A percentile compares a stretch with the other conserved stretches of the same genome.
Evolutionary conservation across 345 rosid genomes (phyloP).

Genomic region (Hibiscus tridactylites): DNA sequence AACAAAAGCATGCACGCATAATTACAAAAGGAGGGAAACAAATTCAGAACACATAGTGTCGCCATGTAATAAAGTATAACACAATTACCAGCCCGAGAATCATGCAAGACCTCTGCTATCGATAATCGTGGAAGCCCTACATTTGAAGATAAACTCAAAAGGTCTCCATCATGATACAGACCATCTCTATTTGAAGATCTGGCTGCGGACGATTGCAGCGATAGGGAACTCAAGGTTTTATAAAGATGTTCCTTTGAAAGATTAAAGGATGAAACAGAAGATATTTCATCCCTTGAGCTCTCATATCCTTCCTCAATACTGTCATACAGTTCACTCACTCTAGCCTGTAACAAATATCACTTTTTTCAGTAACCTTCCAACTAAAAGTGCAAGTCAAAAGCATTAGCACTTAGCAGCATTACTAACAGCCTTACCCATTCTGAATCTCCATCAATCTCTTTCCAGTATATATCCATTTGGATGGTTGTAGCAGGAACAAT

Average conservation of each 20-base stretch:
- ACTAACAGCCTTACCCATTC: slow-evolving; percentile 69
- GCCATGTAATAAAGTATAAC: slow-evolving; percentile 5
- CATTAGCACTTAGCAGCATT: slow-evolving; percentile 18
- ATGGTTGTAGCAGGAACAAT: slow-evolving; percentile 68
- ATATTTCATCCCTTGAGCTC: slow-evolving; percentile 86
- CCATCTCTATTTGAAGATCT: slow-evolving; percentile 60
- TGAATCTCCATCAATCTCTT: slow-evolving; percentile 90
- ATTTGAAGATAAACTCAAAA: slow-evolving; percentile 54
- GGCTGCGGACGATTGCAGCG: slow-evolving; percentile 58
- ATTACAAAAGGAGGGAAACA: neutral
- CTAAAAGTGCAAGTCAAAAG: slow-evolving; percentile 2
- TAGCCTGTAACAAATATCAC: slow-evolving; percentile 38
- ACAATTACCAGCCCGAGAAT: slow-evolving; percentile 42
- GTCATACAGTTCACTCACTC: slow-evolving; percentile 64
- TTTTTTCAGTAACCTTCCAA: neutral
- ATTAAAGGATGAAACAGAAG: slow-evolving; percentile 80
- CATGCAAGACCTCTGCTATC: slow-evolving; percentile 62
- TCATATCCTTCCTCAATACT: slow-evolving; percentile 78
- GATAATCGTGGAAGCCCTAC: slow-evolving; percentile 48
- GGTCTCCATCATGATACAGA: slow-evolving; percentile 40
- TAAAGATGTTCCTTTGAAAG: slow-evolving; percentile 49
- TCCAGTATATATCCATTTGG: slow-evolving; percentile 76
- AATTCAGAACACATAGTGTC: neutral
- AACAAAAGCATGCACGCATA: neutral
- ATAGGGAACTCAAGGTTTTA: slow-evolving; percentile 62